Evolutionary conservation across 2,329 filamentous ascomycete species (phyloP).

Genomic region (Neofusicoccum kwambonambiense): DNA sequence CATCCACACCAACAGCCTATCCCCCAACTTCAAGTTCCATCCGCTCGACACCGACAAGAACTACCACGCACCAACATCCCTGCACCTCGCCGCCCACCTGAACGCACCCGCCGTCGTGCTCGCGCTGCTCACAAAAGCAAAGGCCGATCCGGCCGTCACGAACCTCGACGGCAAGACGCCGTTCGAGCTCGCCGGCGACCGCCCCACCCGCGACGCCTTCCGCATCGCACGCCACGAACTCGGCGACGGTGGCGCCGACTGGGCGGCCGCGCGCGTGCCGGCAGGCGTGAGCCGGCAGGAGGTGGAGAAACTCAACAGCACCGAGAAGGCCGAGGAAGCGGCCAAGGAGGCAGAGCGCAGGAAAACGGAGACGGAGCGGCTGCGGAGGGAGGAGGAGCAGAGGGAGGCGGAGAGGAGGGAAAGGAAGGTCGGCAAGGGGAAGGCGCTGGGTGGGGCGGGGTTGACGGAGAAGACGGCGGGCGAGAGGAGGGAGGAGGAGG

Average conservation of each 20-base stretch:
- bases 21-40: constrained; percentile 71
- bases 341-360: constrained; percentile 64
- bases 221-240: constrained; percentile 80
- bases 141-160: constrained; percentile 67
- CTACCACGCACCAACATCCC: constrained; percentile 75
- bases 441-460: constrained; percentile 54
- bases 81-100: constrained; percentile 82
- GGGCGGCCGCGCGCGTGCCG: constrained; percentile 74
- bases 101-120: constrained; percentile 76
- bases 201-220: constrained; percentile 85
- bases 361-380: constrained; percentile 69
- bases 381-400: constrained; percentile 58
- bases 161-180: constrained; percentile 79
- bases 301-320: constrained; percentile 65
- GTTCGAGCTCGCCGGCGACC: constrained; percentile 84
- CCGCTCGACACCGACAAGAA: constrained; percentile 61
- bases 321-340: constrained; percentile 68
- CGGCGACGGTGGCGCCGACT: constrained; percentile 71
- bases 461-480: constrained; percentile 68
- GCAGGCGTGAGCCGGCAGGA: constrained; percentile 68
- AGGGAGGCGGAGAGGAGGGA: constrained; percentile 52
- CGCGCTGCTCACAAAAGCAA: constrained; percentile 72
- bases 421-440: constrained; percentile 47
- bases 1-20: constrained; percentile 70
- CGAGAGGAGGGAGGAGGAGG: constrained; percentile 80